A percentile compares a stretch with the other conserved stretches of the same genome.
Conservation (phyloP, 2,329 filamentous ascomycete species). For the Parastagonospora nodorum region DNA sequence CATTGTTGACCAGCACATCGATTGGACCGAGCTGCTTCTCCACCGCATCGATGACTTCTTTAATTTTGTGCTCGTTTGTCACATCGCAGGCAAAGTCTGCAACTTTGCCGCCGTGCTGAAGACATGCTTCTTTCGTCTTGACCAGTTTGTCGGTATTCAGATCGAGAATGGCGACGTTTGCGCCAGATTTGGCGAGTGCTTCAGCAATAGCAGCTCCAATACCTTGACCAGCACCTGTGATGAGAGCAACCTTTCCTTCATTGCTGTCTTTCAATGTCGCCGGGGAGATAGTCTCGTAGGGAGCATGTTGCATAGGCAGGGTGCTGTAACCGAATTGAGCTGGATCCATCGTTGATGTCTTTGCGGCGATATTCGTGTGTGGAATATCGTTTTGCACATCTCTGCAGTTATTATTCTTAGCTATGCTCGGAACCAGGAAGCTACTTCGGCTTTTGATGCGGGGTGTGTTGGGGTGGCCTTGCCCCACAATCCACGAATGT, state of each 20-base stretch:
- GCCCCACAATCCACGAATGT: too few species aligned
- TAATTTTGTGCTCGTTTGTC: constrained; percentile 16
- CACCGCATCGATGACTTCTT: constrained; percentile 17
- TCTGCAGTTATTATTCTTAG: background rate
- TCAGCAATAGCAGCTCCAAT: constrained; percentile 37
- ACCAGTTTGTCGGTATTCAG: constrained; percentile 20
- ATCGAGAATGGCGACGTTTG: constrained; percentile 33
- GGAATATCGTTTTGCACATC: background rate
- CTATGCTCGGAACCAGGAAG: too few species aligned
- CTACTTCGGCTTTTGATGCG: constrained; percentile 1
- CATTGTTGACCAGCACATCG: constrained; percentile 37
- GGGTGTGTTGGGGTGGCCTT: constrained; percentile 9
- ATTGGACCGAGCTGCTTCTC: constrained; percentile 28
- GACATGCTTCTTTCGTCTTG: constrained; percentile 29
- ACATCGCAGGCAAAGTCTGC: constrained; percentile 30
- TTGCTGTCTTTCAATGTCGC: constrained; percentile 23
- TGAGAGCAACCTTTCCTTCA: constrained; percentile 28
- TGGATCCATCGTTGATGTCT: constrained; percentile 21
- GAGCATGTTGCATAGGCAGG: constrained; percentile 19
- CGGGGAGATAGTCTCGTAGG: constrained; percentile 22
- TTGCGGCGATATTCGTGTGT: background rate
- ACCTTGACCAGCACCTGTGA: constrained; percentile 35
- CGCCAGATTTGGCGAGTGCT: constrained; percentile 33
- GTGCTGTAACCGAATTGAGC: constrained; percentile 29
- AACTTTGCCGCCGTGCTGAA: constrained; percentile 23